A percentile compares a stretch with the other conserved stretches of the same genome.
phyloP scores from a whole-genome alignment of 2,329 filamentous ascomycete genomes.

The Didymella glomerata region DNA sequence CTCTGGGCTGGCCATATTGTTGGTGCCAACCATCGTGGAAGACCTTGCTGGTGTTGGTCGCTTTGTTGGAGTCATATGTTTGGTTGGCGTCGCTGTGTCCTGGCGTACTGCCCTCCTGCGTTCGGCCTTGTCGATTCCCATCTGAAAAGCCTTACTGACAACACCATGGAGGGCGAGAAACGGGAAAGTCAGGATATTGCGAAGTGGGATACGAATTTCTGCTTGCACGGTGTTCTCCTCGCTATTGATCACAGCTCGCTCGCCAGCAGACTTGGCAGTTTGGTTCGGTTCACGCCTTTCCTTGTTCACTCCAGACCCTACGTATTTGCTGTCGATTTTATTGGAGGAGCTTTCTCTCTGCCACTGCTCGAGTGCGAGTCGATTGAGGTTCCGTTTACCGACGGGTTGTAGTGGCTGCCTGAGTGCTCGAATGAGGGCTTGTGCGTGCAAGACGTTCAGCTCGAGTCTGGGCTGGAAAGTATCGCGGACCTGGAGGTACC shows the following conservation, averaged over 20 bases:
- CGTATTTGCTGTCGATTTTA: background rate
- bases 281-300: background rate
- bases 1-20: background rate
- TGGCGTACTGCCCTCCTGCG: no score
- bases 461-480: constrained; percentile 34
- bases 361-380: background rate
- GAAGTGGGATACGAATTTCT: background rate
- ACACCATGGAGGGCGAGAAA: background rate
- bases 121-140: background rate
- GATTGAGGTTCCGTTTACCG: background rate
- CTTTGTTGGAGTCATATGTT: background rate
- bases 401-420: background rate
- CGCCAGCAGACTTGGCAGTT: background rate
- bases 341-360: background rate
- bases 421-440: constrained; percentile 25
- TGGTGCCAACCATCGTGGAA: background rate
- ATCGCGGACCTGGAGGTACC: background rate
- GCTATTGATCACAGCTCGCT: background rate
- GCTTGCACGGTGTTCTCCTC: background rate
- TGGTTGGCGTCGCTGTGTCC: background rate
- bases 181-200: background rate
- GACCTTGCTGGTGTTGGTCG: background rate
- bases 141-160: background rate
- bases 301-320: background rate
- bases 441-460: constrained; percentile 39